Conservation (phyloP, 495 filamentous ascomycete genomes). For the Penicillium ochrochloron region DNA sequence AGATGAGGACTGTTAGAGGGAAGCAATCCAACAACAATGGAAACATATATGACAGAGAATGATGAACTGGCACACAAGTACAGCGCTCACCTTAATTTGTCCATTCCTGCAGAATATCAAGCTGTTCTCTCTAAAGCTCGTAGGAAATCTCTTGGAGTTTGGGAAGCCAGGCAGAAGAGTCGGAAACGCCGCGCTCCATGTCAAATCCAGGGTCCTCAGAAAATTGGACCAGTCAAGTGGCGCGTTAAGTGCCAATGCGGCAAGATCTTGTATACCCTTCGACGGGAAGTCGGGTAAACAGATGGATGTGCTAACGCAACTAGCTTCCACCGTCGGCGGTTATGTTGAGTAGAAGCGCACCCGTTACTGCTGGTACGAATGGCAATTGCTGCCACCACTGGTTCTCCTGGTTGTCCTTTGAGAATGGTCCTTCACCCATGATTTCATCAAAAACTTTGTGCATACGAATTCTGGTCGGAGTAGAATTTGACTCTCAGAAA, state of each 20-base stretch:
- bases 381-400: constrained; percentile 25
- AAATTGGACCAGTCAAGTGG: no score
- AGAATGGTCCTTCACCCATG: constrained; percentile 5
- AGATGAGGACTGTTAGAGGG: not conserved
- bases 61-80: not conserved
- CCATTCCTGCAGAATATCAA: not conserved
- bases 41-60: constrained; percentile 11
- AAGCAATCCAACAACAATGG: constrained; percentile 8
- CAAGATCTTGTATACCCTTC: no score
- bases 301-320: constrained; percentile 12
- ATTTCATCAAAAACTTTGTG: not conserved
- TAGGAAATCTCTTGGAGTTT: constrained; percentile 9
- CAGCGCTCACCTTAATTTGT: constrained; percentile 10
- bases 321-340: constrained; percentile 19
- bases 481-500: not conserved
- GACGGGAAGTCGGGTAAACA: no score
- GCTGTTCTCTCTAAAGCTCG: constrained; percentile 14
- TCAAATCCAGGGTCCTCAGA: no score
- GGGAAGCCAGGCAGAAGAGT: no score
- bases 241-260: no score
- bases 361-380: constrained; percentile 21
- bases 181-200: no score
- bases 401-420: constrained; percentile 19
- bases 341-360: constrained; percentile 23
- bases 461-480: not conserved